Evolutionary conservation across 2,329 filamentous ascomycete genomes (phyloP).

Genomic region (Alternaria viburni): DNA sequence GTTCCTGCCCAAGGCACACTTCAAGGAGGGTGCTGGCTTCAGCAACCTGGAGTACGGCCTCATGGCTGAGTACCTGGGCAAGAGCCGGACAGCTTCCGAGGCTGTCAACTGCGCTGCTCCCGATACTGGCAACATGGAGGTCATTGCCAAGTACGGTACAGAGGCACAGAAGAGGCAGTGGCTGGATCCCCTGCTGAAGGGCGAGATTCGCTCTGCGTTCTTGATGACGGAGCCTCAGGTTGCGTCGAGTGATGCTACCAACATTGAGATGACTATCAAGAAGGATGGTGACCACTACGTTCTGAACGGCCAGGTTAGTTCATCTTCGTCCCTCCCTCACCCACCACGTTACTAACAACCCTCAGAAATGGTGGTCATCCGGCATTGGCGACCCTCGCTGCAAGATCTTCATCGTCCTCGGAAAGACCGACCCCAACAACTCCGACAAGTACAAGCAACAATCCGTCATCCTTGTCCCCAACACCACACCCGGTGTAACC

Average conservation of each 20-base stretch:
- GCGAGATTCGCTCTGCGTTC: conserved; percentile 87
- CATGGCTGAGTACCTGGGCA: conserved; percentile 95
- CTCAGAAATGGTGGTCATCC: conserved; percentile 99
- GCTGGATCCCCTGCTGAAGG: conserved; percentile 81
- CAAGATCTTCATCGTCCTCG: conserved; percentile 95
- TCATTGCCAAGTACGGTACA: conserved; percentile 88
- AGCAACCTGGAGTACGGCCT: conserved; percentile 95
- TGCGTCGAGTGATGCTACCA: conserved; percentile 88
- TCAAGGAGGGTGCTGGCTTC: conserved; percentile 93
- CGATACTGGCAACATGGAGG: conserved; percentile 96
- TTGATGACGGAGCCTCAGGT: conserved; percentile 93
- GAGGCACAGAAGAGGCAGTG: conserved; percentile 84
- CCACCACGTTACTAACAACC: conserved; percentile 54
- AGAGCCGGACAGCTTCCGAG: conserved; percentile 72
- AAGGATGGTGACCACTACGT: conserved; percentile 88
- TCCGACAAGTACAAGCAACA: conserved; percentile 84
- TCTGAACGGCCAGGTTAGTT: conserved; percentile 78
- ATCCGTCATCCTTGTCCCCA: conserved; percentile 88
- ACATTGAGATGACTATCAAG: conserved; percentile 84
- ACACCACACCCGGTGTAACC: conserved; percentile 81
- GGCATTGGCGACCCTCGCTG: conserved; percentile 93
- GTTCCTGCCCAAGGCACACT: conserved; percentile 94
- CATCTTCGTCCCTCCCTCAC: no score
- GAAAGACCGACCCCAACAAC: conserved; percentile 82
- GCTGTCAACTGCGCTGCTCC: conserved; percentile 90